Conservation (phyloP, 75 land plant species). For the Isoetes taiwanensis region DNA sequence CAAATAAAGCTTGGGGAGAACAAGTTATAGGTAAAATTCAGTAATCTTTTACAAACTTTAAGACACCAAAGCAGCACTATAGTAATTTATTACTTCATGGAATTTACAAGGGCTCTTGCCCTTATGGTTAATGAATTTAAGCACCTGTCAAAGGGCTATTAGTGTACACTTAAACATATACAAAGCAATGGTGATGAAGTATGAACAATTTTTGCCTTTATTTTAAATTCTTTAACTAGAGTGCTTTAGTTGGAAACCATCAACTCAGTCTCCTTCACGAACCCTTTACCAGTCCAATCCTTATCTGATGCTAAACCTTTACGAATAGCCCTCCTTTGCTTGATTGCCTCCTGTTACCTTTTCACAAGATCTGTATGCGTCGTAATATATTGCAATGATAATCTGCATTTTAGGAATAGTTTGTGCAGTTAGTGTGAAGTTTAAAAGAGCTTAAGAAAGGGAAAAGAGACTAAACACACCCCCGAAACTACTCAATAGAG, state of each 20-base stretch:
- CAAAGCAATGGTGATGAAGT: too few relatives aligned
- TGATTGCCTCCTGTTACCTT: conserved; percentile 69
- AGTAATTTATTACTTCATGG: too few relatives aligned
- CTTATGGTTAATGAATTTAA: too few relatives aligned
- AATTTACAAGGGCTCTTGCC: too few relatives aligned
- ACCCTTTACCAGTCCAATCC: conserved; percentile 99
- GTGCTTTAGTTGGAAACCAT: conserved; percentile 77
- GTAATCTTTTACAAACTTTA: too few relatives aligned
- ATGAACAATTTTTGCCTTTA: background rate
- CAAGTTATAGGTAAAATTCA: too few relatives aligned
- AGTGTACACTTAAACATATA: too few relatives aligned
- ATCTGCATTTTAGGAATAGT: conserved; percentile 24
- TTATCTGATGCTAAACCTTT: conserved; percentile 82
- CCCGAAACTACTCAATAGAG: conserved; percentile 86
- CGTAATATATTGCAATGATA: conserved; percentile 77
- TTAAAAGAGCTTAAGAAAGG: background rate
- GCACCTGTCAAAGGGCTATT: too few relatives aligned
- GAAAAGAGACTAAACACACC: conserved; percentile 32
- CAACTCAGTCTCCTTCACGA: conserved; percentile 86
- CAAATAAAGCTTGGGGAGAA: too few relatives aligned
- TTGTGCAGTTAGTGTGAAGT: too few relatives aligned
- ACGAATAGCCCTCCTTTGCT: conserved; percentile 45
- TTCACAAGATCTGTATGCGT: conserved; percentile 86
- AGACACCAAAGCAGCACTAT: too few relatives aligned
- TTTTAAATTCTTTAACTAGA: background rate